Evolutionary conservation across 2,329 filamentous ascomycete genomes (phyloP).

Genomic region (Polychaeton citri): DNA sequence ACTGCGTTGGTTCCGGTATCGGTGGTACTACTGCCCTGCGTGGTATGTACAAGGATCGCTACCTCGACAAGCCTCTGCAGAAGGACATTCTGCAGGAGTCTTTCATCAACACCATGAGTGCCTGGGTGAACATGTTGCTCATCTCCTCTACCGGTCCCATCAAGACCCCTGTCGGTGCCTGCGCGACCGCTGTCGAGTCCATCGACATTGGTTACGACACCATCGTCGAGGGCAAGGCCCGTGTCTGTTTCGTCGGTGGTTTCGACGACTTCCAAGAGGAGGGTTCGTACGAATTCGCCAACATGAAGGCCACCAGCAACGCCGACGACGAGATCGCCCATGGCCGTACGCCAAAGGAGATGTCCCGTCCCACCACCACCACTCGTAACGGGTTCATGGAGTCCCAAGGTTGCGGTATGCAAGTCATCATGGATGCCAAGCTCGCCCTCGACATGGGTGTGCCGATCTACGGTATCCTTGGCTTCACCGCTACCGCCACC

Average conservation of each 20-base stretch:
- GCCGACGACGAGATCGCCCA: conserved; percentile 92
- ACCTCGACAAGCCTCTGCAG: conserved; percentile 90
- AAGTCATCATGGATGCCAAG: conserved; percentile 95
- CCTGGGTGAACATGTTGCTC: conserved; percentile 98
- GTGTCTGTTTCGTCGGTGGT: conserved; percentile 92
- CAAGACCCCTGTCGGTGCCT: conserved; percentile 96
- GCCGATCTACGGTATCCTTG: conserved; percentile 89
- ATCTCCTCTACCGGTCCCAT: conserved; percentile 95
- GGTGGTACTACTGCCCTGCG: conserved; percentile 84
- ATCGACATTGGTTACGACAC: conserved; percentile 97
- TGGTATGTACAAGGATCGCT: conserved; percentile 97
- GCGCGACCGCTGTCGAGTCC: conserved; percentile 92
- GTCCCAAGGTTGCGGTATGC: conserved; percentile 94
- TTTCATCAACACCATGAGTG: conserved; percentile 99
- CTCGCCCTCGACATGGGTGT: conserved; percentile 97
- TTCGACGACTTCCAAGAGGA: conserved; percentile 99
- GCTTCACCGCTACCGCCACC: conserved; percentile 86
- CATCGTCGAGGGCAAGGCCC: conserved; percentile 95
- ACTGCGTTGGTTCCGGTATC: conserved; percentile 97
- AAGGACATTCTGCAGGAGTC: conserved; percentile 99
- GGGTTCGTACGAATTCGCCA: conserved; percentile 98
- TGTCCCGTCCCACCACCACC: conserved; percentile 95
- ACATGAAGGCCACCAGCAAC: conserved; percentile 99
- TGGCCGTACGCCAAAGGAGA: conserved; percentile 87
- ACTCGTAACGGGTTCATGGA: conserved; percentile 99